Conservation (phyloP, 2,329 filamentous ascomycete species). For the Nemania sp. region DNA sequence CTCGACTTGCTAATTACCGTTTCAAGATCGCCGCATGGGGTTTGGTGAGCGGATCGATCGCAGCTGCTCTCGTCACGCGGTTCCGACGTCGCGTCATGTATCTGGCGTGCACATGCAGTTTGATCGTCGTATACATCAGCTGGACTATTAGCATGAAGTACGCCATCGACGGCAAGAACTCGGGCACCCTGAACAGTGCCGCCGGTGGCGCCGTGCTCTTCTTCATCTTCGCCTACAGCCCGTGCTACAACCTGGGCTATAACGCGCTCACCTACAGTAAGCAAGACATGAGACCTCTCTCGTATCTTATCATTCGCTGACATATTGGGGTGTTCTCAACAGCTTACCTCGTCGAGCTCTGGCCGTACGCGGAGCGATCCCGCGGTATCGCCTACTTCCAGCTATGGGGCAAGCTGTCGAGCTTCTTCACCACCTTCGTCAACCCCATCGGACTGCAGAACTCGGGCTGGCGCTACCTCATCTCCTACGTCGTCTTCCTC, state of each 20-base stretch:
- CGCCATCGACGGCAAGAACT: slow-evolving; percentile 42
- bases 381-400: slow-evolving; percentile 64
- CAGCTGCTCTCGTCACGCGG: slow-evolving; percentile 47
- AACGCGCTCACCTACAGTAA: slow-evolving; percentile 67
- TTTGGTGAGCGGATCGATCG: slow-evolving; percentile 47
- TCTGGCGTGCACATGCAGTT: slow-evolving; percentile 46
- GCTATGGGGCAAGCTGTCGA: slow-evolving; percentile 52
- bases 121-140: slow-evolving; percentile 53
- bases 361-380: slow-evolving; percentile 59
- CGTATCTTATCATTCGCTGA: slow-evolving; percentile 6
- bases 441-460: slow-evolving; percentile 49
- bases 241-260: slow-evolving; percentile 68
- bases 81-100: slow-evolving; percentile 46
- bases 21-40: slow-evolving; percentile 47
- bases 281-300: slow-evolving; percentile 21
- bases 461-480: slow-evolving; percentile 49
- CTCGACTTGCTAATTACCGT: neutral
- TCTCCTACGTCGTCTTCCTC: slow-evolving; percentile 51
- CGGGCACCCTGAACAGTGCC: slow-evolving; percentile 32
- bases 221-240: slow-evolving; percentile 64
- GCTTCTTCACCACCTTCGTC: slow-evolving; percentile 51
- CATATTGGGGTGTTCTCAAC: neutral
- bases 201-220: slow-evolving; percentile 48
- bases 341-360: slow-evolving; percentile 62
- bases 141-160: slow-evolving; percentile 56